These are phyloP conservation scores for Colletotrichum sublineola DNA, from an alignment of 2,329 filamentous ascomycete species.

Conservation along the genomic window DNA sequence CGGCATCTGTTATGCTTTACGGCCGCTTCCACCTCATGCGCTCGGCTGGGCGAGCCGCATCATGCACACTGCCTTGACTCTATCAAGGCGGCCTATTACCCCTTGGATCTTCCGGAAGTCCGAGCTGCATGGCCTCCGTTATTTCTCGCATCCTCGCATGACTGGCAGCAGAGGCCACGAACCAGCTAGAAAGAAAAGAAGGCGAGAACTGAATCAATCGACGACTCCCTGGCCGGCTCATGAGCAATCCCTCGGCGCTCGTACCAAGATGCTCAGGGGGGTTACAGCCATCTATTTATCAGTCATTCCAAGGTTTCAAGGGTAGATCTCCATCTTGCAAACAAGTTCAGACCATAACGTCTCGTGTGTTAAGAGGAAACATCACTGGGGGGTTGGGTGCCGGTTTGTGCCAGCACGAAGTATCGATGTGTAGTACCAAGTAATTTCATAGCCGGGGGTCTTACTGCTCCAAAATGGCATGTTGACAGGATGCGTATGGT, in stretches of 20 bases:
- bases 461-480: background rate
- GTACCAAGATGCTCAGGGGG: background rate
- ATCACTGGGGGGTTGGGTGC: background rate
- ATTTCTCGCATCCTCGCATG: background rate
- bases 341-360: slow-evolving; percentile 22
- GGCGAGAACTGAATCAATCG: background rate
- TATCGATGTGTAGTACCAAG: background rate
- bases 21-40: slow-evolving; percentile 11
- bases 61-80: background rate
- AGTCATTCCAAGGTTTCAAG: background rate
- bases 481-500: background rate
- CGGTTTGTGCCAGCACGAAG: background rate
- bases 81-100: slow-evolving; percentile 9
- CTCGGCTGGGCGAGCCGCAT: background rate
- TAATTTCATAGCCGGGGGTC: background rate
- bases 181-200: background rate
- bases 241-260: background rate
- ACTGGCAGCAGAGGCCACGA: slow-evolving; percentile 1
- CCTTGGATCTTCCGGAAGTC: slow-evolving; percentile 6
- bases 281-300: background rate
- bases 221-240: background rate
- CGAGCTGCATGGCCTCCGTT: background rate
- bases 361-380: slow-evolving; percentile 25
- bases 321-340: background rate
- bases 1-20: slow-evolving; percentile 18